Conservation (phyloP, 2,329 filamentous ascomycete species). For the Lasiodiplodia theobromae region DNA sequence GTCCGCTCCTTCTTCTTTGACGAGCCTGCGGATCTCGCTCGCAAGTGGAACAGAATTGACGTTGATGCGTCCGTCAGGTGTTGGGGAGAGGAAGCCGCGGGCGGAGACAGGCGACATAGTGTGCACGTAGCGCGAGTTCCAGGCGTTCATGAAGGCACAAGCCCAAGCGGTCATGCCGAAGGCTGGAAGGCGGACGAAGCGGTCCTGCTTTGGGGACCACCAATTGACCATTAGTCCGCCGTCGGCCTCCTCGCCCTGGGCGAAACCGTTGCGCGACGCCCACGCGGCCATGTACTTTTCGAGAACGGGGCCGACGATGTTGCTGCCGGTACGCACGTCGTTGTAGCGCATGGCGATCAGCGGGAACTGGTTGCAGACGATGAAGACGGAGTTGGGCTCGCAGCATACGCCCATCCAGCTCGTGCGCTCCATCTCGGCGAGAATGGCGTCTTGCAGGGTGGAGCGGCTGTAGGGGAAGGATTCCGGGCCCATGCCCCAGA, state of each 20-base stretch:
- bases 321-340: slow-evolving; percentile 45
- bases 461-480: slow-evolving; percentile 43
- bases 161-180: slow-evolving; percentile 31
- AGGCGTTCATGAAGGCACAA: slow-evolving; percentile 47
- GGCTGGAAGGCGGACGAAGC: slow-evolving; percentile 26
- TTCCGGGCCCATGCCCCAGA: slow-evolving; percentile 34
- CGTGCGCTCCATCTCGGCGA: slow-evolving; percentile 49
- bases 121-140: slow-evolving; percentile 45
- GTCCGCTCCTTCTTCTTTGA: slow-evolving; percentile 22
- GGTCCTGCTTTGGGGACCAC: slow-evolving; percentile 40
- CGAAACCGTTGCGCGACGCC: slow-evolving; percentile 41
- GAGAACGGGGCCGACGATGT: slow-evolving; percentile 42
- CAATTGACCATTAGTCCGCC: slow-evolving; percentile 36
- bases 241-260: slow-evolving; percentile 34
- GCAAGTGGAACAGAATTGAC: slow-evolving; percentile 37
- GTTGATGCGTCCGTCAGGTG: slow-evolving; percentile 35
- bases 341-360: slow-evolving; percentile 51
- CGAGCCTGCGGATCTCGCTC: slow-evolving; percentile 35
- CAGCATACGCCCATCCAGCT: slow-evolving; percentile 53
- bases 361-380: slow-evolving; percentile 55
- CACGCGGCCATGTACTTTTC: slow-evolving; percentile 48
- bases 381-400: slow-evolving; percentile 52
- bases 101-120: slow-evolving; percentile 28
- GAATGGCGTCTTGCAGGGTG: slow-evolving; percentile 45
- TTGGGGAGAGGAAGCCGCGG: slow-evolving; percentile 40